A percentile compares a stretch with the other conserved stretches of the same genome.
These are phyloP conservation scores for Penicillium flavigenum DNA, from an alignment of 495 filamentous ascomycete genomes.

Conservation along the genomic window DNA sequence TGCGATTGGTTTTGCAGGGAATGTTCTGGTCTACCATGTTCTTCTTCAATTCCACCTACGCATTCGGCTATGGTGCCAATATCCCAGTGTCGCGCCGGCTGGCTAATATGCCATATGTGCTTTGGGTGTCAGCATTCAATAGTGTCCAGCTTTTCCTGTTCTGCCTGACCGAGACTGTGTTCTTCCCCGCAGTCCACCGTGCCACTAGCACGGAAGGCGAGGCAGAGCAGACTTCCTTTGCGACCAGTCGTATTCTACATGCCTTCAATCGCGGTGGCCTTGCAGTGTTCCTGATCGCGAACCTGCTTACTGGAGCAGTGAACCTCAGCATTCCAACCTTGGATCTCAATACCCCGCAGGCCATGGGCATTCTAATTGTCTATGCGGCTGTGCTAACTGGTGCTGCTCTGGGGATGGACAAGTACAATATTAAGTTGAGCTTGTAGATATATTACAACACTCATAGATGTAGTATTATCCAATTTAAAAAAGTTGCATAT, in stretches of 20 bases:
- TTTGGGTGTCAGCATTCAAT: constrained; percentile 92
- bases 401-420: constrained; percentile 70
- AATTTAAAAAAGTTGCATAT: no score
- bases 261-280: constrained; percentile 90
- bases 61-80: constrained; percentile 60
- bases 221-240: constrained; percentile 60
- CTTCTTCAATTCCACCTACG: constrained; percentile 61
- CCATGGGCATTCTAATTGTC: constrained; percentile 70
- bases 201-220: constrained; percentile 44
- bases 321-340: constrained; percentile 84
- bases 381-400: constrained; percentile 68
- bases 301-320: constrained; percentile 82
- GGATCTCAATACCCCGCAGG: constrained; percentile 56
- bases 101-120: constrained; percentile 89
- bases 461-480: constrained; percentile 12
- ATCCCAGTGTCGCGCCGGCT: constrained; percentile 81
- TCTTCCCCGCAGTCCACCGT: constrained; percentile 71
- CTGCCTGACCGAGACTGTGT: constrained; percentile 68
- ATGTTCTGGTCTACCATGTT: constrained; percentile 67
- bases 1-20: constrained; percentile 59
- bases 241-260: constrained; percentile 73
- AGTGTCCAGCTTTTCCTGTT: constrained; percentile 73
- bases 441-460: constrained; percentile 39
- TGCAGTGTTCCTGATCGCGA: constrained; percentile 82
- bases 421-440: constrained; percentile 68